Conservation (phyloP, 371 early-diverging fungal genomes). For the Actinomucor elegans region DNA sequence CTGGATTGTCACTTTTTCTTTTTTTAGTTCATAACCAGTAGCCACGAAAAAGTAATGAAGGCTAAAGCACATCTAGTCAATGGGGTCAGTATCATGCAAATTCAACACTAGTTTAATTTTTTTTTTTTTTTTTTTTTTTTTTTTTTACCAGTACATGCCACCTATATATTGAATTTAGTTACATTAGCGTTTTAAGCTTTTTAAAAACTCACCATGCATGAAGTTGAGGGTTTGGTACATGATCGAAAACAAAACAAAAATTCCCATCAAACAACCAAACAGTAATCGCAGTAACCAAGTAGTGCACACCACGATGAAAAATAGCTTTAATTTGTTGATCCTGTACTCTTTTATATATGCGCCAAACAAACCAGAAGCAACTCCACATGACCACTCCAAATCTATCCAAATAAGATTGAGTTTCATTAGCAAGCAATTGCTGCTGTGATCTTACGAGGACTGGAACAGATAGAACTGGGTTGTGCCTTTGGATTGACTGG, state of each 20-base stretch:
- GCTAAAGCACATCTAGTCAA: conserved; percentile 36
- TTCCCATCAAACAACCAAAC: conserved; percentile 47
- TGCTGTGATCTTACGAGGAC: conserved; percentile 26
- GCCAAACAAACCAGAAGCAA: conserved; percentile 38
- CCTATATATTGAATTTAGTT: conserved; percentile 22
- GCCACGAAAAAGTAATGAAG: conserved; percentile 43
- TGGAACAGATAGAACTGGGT: conserved; percentile 47
- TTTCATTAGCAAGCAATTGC: too few relatives aligned
- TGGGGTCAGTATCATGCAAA: not conserved
- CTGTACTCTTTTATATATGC: conserved; percentile 27
- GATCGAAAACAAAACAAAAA: conserved; percentile 35
- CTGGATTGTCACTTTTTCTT: conserved; percentile 12
- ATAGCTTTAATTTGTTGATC: conserved; percentile 19
- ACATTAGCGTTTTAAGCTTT: not conserved
- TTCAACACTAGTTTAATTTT: too few relatives aligned
- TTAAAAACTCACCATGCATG: conserved; percentile 18
- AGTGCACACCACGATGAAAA: conserved; percentile 33
- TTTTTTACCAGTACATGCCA: conserved; percentile 39
- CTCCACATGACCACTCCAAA: conserved; percentile 50
- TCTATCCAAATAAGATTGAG: not conserved
- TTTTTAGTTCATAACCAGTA: conserved; percentile 26
- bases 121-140: not conserved
- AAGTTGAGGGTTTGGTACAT: conserved; percentile 29
- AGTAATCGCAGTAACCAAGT: conserved; percentile 24
- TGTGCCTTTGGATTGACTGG: conserved; percentile 38